phyloP scores from a whole-genome alignment of 1,139 yeast species.

The Schwanniomyces etchellsii region DNA sequence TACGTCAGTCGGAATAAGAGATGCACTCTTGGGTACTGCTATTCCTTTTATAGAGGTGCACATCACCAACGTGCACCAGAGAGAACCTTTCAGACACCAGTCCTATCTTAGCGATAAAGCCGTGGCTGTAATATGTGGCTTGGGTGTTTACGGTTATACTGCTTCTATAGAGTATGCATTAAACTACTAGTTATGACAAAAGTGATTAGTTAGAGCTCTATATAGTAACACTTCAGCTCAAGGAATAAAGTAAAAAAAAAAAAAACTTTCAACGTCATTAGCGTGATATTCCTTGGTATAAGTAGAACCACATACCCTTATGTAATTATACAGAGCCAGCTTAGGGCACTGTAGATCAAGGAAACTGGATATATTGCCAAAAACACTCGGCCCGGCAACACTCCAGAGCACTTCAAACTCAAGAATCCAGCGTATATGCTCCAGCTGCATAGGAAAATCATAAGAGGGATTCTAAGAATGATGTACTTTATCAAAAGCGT shows the following conservation, averaged over 20 bases:
- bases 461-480: slow-evolving; percentile 49
- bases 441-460: slow-evolving; percentile 58
- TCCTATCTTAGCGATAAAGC: slow-evolving; percentile 45
- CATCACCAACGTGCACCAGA: slow-evolving; percentile 44
- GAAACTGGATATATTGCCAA: slow-evolving; percentile 80
- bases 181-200: slow-evolving; percentile 1
- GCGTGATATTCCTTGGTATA: neutral
- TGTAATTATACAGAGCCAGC: slow-evolving; percentile 76
- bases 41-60: slow-evolving; percentile 47
- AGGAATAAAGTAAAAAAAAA: too few relatives aligned
- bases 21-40: slow-evolving; percentile 41
- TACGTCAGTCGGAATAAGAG: slow-evolving; percentile 45
- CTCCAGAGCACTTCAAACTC: slow-evolving; percentile 65
- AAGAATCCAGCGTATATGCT: slow-evolving; percentile 65
- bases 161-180: slow-evolving; percentile 42
- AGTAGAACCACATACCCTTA: neutral
- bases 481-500: slow-evolving; percentile 48
- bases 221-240: neutral
- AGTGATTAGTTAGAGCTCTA: neutral
- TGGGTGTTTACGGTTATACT: slow-evolving; percentile 46
- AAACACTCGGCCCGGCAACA: slow-evolving; percentile 60
- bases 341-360: slow-evolving; percentile 63
- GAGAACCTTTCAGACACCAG: slow-evolving; percentile 47
- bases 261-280: too few relatives aligned
- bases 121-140: slow-evolving; percentile 41